Evolutionary conservation across 176 grass and related monocot species (phyloP), one percentile per base, ranked within the genome.

Genomic region (Urochloa ruziziensis): DNA sequence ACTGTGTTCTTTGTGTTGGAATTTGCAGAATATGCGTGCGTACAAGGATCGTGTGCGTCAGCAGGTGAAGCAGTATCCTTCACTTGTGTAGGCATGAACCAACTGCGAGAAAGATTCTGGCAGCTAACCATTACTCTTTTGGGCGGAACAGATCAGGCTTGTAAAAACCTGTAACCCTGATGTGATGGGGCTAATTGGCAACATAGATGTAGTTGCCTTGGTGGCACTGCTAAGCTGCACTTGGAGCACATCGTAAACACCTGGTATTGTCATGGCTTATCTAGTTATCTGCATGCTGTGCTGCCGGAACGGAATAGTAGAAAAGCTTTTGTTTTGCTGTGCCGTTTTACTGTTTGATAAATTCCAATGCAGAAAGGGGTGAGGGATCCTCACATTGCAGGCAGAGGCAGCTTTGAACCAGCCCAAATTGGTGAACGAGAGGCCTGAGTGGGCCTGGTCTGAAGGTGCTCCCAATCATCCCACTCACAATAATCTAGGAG

Each of bases 11-110:
- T 69, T 59, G n/a, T 87, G 53, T 18, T 81, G 47, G 63, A 71
- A 63, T 82, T 83, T 79, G 62, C 86, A 97, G 92, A 36, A 97
- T 67, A 83, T 40, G 33, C 16, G 29, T 0, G 84, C 91, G 75
- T 94, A 94, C 86, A 89, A 42, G 80, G 88, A 80, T 13, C 51
- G 81, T 57, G 88, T 97, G 13, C 81, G 84, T 43, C 74, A 88
- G 69, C 95, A 94, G 88, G 75, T 82, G 27, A 97, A 88, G 83
- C 59, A 43, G 47, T 97, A 97, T 53, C 95, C 90, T 62, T 86
- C 89, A 5, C 54, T 24, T 19, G 6, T 93, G 36, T 90, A 93
- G 85, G 15, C 25, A 44, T n/a, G 16, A 9, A 64, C 21, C 29
- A 5, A 12, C 77, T 15, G 51, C 52, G 39, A 51, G 40, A 48